These are phyloP conservation scores for Phlyctochytrium bullatum DNA, from an alignment of 192 early-diverging fungal genomes.

Conservation along the genomic window DNA sequence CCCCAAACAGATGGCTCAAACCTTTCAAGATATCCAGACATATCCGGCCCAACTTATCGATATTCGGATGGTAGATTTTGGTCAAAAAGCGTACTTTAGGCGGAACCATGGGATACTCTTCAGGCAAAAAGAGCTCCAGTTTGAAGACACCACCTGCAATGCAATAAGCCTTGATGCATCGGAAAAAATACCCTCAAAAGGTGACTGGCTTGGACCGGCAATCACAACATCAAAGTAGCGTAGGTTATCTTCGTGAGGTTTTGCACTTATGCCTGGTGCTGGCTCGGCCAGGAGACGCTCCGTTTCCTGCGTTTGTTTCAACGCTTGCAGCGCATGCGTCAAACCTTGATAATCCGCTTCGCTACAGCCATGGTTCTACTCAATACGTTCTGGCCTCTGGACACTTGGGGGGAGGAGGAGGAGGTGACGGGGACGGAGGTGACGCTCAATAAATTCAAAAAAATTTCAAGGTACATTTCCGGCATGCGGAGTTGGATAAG, in stretches of 20 bases:
- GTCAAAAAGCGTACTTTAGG: constrained; percentile 97
- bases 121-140: constrained; percentile 94
- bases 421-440: no score
- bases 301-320: constrained; percentile 70
- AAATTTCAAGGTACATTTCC: no score
- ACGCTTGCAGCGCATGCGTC: not conserved
- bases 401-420: no score
- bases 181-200: constrained; percentile 81
- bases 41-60: constrained; percentile 91
- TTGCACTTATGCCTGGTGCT: constrained; percentile 88
- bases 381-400: no score
- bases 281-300: constrained; percentile 92
- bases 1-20: constrained; percentile 15
- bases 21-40: constrained; percentile 98
- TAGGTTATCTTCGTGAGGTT: constrained; percentile 89
- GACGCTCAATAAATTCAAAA: no score
- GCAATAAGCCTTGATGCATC: not conserved
- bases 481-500: no score
- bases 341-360: constrained; percentile 55
- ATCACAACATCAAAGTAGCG: constrained; percentile 97
- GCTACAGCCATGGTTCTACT: constrained; percentile 48
- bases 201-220: constrained; percentile 83
- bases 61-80: constrained; percentile 90
- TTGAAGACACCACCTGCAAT: constrained; percentile 81
- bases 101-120: constrained; percentile 97